Evolutionary conservation across 345 rosid genomes (phyloP).

Genomic region (Populus pruinosa): DNA sequence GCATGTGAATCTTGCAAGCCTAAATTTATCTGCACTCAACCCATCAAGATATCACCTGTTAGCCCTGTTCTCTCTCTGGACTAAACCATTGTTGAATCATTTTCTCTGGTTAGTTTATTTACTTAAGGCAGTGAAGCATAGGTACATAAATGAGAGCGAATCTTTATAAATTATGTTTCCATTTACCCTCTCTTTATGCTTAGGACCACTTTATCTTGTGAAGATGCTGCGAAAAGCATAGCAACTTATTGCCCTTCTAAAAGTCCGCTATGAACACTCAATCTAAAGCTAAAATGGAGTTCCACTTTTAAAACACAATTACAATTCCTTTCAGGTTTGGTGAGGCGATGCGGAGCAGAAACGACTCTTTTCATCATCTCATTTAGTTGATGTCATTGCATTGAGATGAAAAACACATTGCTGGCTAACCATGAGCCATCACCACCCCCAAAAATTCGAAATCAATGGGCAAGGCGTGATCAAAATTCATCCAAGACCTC

Average conservation of each 20-base stretch:
- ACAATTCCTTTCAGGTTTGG: conserved; percentile 13
- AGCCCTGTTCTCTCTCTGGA: not conserved
- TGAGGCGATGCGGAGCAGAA: not conserved
- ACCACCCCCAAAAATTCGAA: too few relatives aligned
- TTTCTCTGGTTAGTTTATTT: not conserved
- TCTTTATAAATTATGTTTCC: not conserved
- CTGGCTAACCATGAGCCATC: not conserved
- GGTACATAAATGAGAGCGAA: not conserved
- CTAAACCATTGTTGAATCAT: not conserved
- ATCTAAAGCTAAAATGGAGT: not conserved
- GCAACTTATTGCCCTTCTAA: not conserved
- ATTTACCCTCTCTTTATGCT: not conserved
- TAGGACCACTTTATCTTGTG: not conserved
- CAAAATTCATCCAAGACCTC: not conserved
- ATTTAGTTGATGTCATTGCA: not conserved
- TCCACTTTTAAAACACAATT: not conserved
- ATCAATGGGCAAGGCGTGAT: not conserved
- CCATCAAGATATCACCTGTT: not conserved
- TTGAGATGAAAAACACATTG: not conserved
- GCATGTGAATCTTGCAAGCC: not conserved
- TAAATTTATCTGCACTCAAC: not conserved
- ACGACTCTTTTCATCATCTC: not conserved
- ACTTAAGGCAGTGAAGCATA: not conserved
- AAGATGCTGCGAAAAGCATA: not conserved
- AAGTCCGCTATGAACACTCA: not conserved